Base-by-base conservation (phyloP, 768 basidiomycete genomes). In the Boletus eberwhitei region DNA sequence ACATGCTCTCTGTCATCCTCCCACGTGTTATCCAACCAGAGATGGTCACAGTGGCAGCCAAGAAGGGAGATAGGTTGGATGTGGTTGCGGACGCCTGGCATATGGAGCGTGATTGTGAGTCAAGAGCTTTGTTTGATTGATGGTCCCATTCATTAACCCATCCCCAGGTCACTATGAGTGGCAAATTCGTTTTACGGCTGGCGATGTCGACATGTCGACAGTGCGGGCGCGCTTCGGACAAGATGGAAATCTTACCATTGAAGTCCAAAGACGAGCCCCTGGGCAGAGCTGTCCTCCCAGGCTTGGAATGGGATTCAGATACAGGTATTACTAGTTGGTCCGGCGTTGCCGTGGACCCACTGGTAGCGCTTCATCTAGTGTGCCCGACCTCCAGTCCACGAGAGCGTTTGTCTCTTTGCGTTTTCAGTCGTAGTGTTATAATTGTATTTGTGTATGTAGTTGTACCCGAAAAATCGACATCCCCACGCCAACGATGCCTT, bases 81-180 rank as follows among this genome's bases (percentile, higher is more conserved):
- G 75, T 85, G 16, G 76, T 84, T 22, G 84, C 83, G 21, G 82
- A 85, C 64, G 81, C 81, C 41, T 85, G 83, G 82, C 78, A 84
- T 64, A 74, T 77, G 68, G 83, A 84, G 64, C 67, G 60, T 47
- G 80, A 84, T 55, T 83, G 84, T 85, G 71, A 74, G 83, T 77
- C 13, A 6, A 24, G 26, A 32, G 11, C 3, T 19, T 45, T 45
- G 37, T 17, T 32, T 48, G 38, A 21, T 44, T 34, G 48, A 40
- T 48, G 31, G 32, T 44, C 32, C n/a, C 29, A 22, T 40, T 51
- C 43, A 54, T 47, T 58, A 13, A 59, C 29, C 44, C 34, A 38
- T 45, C 26, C 32, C 16, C 53, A 85, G 83, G 79, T 59, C 83
- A 84, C 61, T 84, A 80, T 57, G 83, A 84, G 58, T 85, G 83